Conservation (phyloP, 805 yeast genomes). For the Candida orba region DNA sequence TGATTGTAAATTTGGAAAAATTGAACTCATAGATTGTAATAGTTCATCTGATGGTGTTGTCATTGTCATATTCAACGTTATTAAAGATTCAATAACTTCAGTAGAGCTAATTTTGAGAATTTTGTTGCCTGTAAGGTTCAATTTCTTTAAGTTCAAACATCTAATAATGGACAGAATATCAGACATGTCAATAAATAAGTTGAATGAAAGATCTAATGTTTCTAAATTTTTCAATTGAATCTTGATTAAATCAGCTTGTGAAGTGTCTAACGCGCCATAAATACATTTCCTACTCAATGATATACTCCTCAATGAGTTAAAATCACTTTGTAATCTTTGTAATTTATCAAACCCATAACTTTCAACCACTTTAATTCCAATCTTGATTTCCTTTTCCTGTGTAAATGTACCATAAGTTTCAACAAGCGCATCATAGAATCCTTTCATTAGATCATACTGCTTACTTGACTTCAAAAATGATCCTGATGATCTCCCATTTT, state of each 20-base stretch:
- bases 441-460: slow-evolving; percentile 24
- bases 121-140: slow-evolving; percentile 52
- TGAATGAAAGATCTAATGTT: slow-evolving; percentile 53
- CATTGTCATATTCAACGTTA: slow-evolving; percentile 22
- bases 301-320: slow-evolving; percentile 36
- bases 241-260: background rate
- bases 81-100: background rate
- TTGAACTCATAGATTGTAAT: slow-evolving; percentile 8
- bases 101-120: slow-evolving; percentile 17
- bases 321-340: slow-evolving; percentile 39
- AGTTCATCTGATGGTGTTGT: slow-evolving; percentile 7
- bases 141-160: slow-evolving; percentile 28
- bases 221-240: slow-evolving; percentile 27
- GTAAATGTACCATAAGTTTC: slow-evolving; percentile 38
- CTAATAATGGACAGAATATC: slow-evolving; percentile 32
- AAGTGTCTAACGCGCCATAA: slow-evolving; percentile 8
- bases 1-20: slow-evolving; percentile 32
- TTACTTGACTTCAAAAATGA: slow-evolving; percentile 51
- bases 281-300: slow-evolving; percentile 43
- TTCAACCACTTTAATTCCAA: slow-evolving; percentile 55
- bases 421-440: slow-evolving; percentile 44
- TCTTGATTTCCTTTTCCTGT: slow-evolving; percentile 27
- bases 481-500: slow-evolving; percentile 38
- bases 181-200: slow-evolving; percentile 40
- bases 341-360: slow-evolving; percentile 60